phyloP scores from a whole-genome alignment of 2,329 filamentous ascomycete species.

The Colletotrichum gloeosporioides region DNA sequence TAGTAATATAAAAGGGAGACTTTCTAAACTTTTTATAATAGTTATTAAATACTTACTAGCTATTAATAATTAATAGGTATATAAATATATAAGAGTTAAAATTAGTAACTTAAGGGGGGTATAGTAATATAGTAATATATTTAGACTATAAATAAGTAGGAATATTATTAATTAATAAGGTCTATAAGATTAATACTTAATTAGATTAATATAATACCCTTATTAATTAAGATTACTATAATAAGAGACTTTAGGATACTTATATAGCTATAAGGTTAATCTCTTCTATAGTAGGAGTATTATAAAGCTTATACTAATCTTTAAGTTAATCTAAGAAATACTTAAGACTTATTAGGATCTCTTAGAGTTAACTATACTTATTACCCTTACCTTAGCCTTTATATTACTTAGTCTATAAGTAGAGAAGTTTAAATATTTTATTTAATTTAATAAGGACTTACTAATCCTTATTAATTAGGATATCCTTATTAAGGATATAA shows the following conservation, averaged over 20 bases:
- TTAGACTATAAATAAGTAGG: not conserved
- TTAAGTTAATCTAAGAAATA: no score
- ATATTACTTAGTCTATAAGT: no score
- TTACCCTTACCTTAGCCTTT: no score
- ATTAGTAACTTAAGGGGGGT: not conserved
- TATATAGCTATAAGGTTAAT: no score
- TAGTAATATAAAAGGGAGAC: not conserved
- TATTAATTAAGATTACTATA: no score
- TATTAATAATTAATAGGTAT: not conserved
- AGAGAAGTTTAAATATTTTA: no score
- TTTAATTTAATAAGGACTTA: not conserved
- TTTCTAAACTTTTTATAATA: not conserved
- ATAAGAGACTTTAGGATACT: no score
- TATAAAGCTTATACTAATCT: no score
- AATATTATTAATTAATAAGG: not conserved
- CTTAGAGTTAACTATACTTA: no score
- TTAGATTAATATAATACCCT: no score
- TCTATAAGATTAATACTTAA: not conserved
- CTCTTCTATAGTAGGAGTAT: no score
- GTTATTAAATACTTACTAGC: not conserved
- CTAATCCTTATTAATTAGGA: not conserved
- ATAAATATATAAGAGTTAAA: not conserved
- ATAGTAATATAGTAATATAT: not conserved
- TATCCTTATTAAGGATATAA: not conserved
- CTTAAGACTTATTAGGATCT: no score